Base-by-base conservation (phyloP, 768 basidiomycete species). In the Glaciozyma antarctica region DNA sequence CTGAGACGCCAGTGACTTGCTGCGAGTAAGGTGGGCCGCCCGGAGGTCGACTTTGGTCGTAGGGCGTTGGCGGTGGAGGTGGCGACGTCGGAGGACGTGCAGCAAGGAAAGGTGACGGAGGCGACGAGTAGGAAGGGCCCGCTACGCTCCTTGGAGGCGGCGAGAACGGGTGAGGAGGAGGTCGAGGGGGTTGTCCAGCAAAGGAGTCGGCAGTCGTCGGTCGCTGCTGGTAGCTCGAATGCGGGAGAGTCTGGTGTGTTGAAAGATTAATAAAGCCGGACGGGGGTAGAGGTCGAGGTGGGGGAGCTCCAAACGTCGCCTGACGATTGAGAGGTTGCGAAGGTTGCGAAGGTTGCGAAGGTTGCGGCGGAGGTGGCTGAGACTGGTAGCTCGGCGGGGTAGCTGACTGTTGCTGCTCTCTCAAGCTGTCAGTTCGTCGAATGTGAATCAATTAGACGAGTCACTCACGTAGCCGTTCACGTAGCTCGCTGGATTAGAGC, bases 331-430 rank as follows among this genome's bases (percentile, higher is more conserved):
- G 32, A 34, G 51, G 49, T n/a, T 66, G 65, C 3, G 56, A 43
- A 2, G 16, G 24, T 10, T 53, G 49, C 1, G 41, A 44, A 34
- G 51, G 49, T n/a, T 66, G 65, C 3, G 56, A 43, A 2, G 16
- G 24, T 10, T 53, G 49, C 1, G 5, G 48, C 21, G 13, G 28
- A 19, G 43, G 47, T 1, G 47, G 32, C 8, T 53, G 58, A 0
- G 59, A 38, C 21, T 65, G 53, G 64, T 72, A 71, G 47, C 74
- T 61, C 47, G 71, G 63, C 64, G 72, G 71, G 56, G 65, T 69
- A 49, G 75, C 71, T 55, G 75, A 73, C 51, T 71, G 74, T 66
- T 75, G 73, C 60, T 76, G 76, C 59, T 67, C 43, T 66, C 72
- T 45, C 59, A 67, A 32, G 66, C 71, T 74, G 73, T 71, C 72